Conservation (phyloP, 176 grass and related monocot species). For the Musa schizocarpa region DNA sequence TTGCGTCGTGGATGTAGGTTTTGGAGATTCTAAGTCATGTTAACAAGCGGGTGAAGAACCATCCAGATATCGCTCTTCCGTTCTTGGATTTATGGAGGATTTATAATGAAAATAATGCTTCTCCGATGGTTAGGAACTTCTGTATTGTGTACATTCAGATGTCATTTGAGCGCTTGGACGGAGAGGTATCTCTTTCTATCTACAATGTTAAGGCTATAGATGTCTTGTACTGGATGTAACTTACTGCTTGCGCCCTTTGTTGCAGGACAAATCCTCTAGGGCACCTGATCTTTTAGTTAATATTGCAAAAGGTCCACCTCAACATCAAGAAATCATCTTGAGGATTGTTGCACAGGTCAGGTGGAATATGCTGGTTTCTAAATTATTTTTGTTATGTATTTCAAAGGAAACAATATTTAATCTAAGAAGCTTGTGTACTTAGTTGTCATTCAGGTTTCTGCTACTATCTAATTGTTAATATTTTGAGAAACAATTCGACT, state of each 20-base stretch:
- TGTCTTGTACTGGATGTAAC: neutral
- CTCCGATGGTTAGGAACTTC: slow-evolving; percentile 64
- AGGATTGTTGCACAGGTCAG: slow-evolving; percentile 74
- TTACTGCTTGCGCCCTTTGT: slow-evolving; percentile 9
- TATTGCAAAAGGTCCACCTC: slow-evolving; percentile 55
- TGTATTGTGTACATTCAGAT: slow-evolving; percentile 90
- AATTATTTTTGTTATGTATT: neutral
- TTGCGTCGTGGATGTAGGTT: slow-evolving; percentile 33
- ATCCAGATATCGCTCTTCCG: slow-evolving; percentile 56
- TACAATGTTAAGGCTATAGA: neutral
- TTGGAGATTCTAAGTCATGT: slow-evolving; percentile 91
- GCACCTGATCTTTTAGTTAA: slow-evolving; percentile 74
- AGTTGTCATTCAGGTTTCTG: neutral
- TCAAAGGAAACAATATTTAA: neutral
- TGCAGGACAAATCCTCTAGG: slow-evolving; percentile 58
- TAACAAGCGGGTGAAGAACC: slow-evolving; percentile 91
- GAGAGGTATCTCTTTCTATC: slow-evolving; percentile 32
- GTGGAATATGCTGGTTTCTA: slow-evolving; percentile 1
- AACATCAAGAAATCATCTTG: slow-evolving; percentile 88
- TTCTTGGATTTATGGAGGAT: slow-evolving; percentile 79
- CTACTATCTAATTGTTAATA: neutral
- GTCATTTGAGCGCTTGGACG: slow-evolving; percentile 68
- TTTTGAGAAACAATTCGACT: too few relatives aligned
- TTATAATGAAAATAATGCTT: slow-evolving; percentile 53
- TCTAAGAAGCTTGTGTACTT: neutral